Evolutionary conservation across 1,284 basidiomycete genomes (phyloP), one percentile per base, ranked within the genome.

Genomic region (Pseudozyma tsukubaensis): DNA sequence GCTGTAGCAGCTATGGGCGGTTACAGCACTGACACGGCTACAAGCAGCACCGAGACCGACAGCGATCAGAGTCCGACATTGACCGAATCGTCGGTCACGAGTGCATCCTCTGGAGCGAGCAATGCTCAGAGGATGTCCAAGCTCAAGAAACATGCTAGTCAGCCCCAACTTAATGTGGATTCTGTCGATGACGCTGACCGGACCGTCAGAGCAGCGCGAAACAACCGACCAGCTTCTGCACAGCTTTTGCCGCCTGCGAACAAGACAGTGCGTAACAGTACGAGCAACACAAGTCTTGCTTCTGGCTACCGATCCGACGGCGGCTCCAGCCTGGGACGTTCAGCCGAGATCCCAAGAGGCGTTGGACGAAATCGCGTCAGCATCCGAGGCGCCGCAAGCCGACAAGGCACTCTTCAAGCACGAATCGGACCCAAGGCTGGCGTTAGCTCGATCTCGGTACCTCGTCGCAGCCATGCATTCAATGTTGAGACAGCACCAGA

Each of bases 281-380:
- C 42, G n/a, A 73, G 70, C 50, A 62, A 61, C 21, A 56, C 63
- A 2, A 71, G 57, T 32, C 53, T 76, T 5, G 58, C 60, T 14
- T 70, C 68, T 3, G 56, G 55, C 18, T 70, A 71, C 29, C 59
- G 64, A 16, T 74, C 64, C 9, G 72, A 72, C 16, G 62, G 69
- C 13, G 69, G 66, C 16, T 77, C 75, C 3, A 73, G 70, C 24
- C 59, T 79, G 1, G 76, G 78, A 4, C 57, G 78, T 10, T 64
- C 78, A 6, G 60, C 69, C 1, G 78, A 79, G 34, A 78, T 79
- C 36, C 58, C 69, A 9, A 53, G 76, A 4, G 70, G 70, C 10
- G 64, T 59, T 1, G 70, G 63, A 21, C 59, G 70, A 6, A 43
- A 72, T 0, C 48, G 64, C 1, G 56, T 55, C 37, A 66, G 64